Conservation (phyloP, 305 asterid species). For the Fraxinus ornus region DNA sequence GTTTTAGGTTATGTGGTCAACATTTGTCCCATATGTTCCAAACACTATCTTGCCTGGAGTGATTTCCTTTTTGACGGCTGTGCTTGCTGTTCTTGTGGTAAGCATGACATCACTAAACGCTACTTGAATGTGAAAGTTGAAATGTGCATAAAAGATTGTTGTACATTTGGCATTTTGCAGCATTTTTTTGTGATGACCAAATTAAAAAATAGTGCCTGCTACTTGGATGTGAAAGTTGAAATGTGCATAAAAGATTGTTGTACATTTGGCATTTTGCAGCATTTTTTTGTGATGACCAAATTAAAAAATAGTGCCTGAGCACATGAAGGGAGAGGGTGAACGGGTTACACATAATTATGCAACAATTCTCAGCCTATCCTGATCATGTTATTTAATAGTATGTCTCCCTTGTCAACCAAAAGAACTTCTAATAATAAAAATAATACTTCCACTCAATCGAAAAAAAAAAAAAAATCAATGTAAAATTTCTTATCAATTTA, state of each 20-base stretch:
- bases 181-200: not conserved
- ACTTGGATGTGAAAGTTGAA: not conserved
- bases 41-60: conserved; percentile 78
- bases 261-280: not conserved
- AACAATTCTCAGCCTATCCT: not conserved
- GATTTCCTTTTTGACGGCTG: conserved; percentile 50
- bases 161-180: not conserved
- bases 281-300: not conserved
- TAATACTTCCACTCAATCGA: not conserved
- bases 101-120: conserved; percentile 28
- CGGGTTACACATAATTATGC: not conserved
- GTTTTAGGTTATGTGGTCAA: conserved; percentile 95
- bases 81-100: conserved; percentile 71
- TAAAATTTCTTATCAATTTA: not conserved
- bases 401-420: not conserved
- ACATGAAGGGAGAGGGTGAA: not conserved
- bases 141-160: not conserved
- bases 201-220: not conserved
- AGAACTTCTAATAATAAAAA: not conserved
- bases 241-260: not conserved
- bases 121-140: not conserved
- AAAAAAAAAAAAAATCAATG: not conserved
- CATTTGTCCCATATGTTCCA: conserved; percentile 87
- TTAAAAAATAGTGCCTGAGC: not conserved
- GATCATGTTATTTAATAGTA: not conserved